Base-by-base conservation (phyloP, 2,329 filamentous ascomycete species). In the Falciphora oryzae region DNA sequence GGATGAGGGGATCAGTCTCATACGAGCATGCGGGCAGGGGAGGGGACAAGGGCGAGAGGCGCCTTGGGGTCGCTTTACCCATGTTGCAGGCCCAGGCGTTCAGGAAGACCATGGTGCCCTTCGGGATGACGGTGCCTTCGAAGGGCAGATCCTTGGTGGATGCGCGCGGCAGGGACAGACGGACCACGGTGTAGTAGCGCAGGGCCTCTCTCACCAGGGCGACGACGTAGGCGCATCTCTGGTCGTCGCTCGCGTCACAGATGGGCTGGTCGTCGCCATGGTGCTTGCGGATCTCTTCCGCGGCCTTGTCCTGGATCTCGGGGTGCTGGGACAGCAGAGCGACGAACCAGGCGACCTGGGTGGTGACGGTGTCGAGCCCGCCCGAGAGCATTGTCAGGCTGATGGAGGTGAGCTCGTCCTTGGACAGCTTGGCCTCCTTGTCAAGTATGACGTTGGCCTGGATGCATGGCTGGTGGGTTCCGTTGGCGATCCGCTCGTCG, bases 361-460 rank as follows among this genome's bases (percentile, higher is more conserved):
- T 89, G 1, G 86, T 88, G 50, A 90, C 81, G 0, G 88, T 90
- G 67, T 90, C 87, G 3, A 90, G 76, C 0, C 87, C 87, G 0
- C 87, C 87, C 0, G 85, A 87, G 4, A 90, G 76, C 87, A 90
- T 90, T 29, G 90, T 92, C 29, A 95, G 61, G 50, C 61, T 62
- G 44, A 62, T 62, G 28, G 89, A 91, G 75, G 90, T 92, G 62
- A 93, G 82, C 74, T 93, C 91, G 16, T 85, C 89, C 90, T 64
- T 7, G 4, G 13, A 44, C 25, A 64, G 29, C 25, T 31, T 22
- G 11, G 29, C n/a, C 57, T 32, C 6, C 58, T 35, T 29, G 8
- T 44, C 35, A 35, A 59, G 27, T 25, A 70, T 65, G 31, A 70
- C 67, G 58, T 66, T 68, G 7, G 71, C 73, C 59, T 73, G 71